Base-by-base conservation (phyloP, 2,329 filamentous ascomycete species). In the Epichloe gansuensis region DNA sequence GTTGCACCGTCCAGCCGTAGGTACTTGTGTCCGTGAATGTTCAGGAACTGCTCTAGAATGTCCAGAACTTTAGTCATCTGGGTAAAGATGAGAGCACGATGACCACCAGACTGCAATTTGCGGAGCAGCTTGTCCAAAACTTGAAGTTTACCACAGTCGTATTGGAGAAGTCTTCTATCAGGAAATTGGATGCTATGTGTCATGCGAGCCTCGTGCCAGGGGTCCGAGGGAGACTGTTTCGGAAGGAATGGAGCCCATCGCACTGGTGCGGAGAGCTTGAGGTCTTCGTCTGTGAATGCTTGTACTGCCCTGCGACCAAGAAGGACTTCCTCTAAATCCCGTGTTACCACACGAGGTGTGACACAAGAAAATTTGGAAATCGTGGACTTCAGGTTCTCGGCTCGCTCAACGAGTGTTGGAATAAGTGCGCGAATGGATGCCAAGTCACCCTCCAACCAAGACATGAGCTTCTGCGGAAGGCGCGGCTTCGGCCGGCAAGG, bases 31-130 rank as follows among this genome's bases (percentile, higher is more conserved):
- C 91, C 91, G 62, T 98, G 91, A 49, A 98, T 96, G 64, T 96
- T 97, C 60, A 98, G 80, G 65, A 98, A 98, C 60, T 93, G 90
- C 67, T 99, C 93, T 2, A 99, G 77, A 52, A 99, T 95, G 66
- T 99, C 91, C 17, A 99, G 77, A 46, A 97, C 93, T 67, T 95
- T 95, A 46, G 93, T 97, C 93, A 99, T 98, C 64, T 99, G 93
- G 0, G 94, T 97, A 69, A 99, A 99, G 65, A 99, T 98, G 49
- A 99, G 76, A 9, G 90, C 93, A 7, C 94, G 88, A 63, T 97
- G 93, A 1, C 91, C 90, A 41, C 89, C 90, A 2, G 87, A 81
- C 69, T 97, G 91, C 7, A 98, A 77, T 56, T 86, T 84, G 9
- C 93, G 86, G 13, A 98, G 77, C 2, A 98, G 77, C 55, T 84